Evolutionary conservation across 768 basidiomycete genomes (phyloP), one percentile per base, ranked within the genome.

Genomic region (Russula compacta): DNA sequence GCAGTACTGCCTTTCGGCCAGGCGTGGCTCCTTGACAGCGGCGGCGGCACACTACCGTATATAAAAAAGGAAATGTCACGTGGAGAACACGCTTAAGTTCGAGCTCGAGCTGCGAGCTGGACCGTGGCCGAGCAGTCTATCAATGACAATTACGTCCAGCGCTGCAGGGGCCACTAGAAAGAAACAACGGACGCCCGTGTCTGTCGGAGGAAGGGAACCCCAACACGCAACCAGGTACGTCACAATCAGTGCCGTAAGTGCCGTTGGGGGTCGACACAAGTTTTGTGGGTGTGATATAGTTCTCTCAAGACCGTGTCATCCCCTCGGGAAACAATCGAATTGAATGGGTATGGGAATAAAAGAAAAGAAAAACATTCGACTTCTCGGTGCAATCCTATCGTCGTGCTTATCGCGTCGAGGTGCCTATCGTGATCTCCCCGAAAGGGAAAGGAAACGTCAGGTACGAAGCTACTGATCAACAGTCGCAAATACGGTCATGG

Each of bases 31-130:
- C 59, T 42, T 46, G 42, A 9, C 46, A 44, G 12, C 29, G 29
- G 59, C 29, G 29, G 59, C 53, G 44, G 50, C 33, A 3, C 17
- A 6, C 21, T 35, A 38, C 17, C 14, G 8, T 9, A 24, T 21
- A 33, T 40, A 39, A 44, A 56, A 58, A 49, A 53, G 61, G 51
- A 48, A 53, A 48, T 53, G 32, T 62, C 61, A 62, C 61, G 61
- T 62, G 61, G 50, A 4, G 17, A 21, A 4, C 11, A 33, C 29
- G 12, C 21, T 36, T 19, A 52, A 15, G 11, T 3, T 21, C 48
- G 48, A 33, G 32, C n/a, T 29, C 42, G 42, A 19, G n/a, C 43
- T n/a, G 14, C 6, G 17, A 43, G 19, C 6, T 19, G 11, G 15
- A 42, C 11, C 11, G 3, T 12, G 40, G 15, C 40, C 6, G 14